Base-by-base conservation (phyloP, 1,284 basidiomycete genomes). In the Fomitopsis betulina region DNA sequence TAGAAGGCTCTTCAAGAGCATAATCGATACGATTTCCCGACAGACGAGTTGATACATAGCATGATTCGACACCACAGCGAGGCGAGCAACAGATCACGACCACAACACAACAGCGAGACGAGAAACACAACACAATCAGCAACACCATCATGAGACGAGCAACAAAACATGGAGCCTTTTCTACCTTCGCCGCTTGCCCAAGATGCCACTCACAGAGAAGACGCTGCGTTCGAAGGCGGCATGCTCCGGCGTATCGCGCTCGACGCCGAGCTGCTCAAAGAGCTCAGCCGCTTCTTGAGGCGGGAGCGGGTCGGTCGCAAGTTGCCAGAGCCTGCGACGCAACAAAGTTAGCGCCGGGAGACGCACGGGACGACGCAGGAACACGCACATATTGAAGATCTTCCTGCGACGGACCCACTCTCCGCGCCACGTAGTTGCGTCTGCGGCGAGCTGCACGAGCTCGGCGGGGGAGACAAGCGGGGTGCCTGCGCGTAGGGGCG, bases 391-490 rank as follows among this genome's bases (percentile, higher is more conserved):
- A 54, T 73, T 80, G 72, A 88, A 93, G 2, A 86, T 72, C 67
- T 88, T 90, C 67, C 79, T 83, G 55, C 91, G 76, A 35, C 77
- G 76, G 40, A 82, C 68, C 91, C 91, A 93, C 74, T 93, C 87
- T 2, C 73, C 72, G 60, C 85, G 76, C 88, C 89, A 91, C 65
- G 79, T 83, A 2, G 63, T 70, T 89, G 89, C 91, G 47, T 91
- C 87, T 2, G 72, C 66, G 55, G 90, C 84, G 45, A 90, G 72
- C 59, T 78, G 73, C 2, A 77, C 78, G 17, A 89, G 75, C 45
- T 91, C 89, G 61, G 83, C 82, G 7, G 82, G 75, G 17, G 88
- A 88, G 32, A 92, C 79, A 23, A 87, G 78, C 12, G 82, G 80
- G 10, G 82, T 79, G 21, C 87, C 89, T 17, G 81, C 75, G 32